Percentiles rank a stretch among this genome's conserved stretches.
Evolutionary conservation across 495 filamentous ascomycete species (phyloP).

Genomic region (Copromyces sp.): DNA sequence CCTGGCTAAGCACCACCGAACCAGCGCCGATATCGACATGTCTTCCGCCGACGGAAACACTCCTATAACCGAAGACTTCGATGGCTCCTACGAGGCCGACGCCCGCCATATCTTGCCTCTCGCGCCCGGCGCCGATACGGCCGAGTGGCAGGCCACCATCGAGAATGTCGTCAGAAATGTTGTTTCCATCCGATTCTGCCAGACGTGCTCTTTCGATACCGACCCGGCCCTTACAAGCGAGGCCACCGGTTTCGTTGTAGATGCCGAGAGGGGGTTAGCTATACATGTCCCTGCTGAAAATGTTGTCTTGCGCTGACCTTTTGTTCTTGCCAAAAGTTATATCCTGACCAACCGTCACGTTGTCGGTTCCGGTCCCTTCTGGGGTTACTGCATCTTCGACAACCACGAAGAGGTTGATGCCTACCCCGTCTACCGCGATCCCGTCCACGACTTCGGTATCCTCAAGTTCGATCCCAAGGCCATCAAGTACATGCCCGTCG

Average conservation of each 20-base stretch:
- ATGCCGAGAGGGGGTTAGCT: constrained; percentile 77
- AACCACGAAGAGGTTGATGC: constrained; percentile 98
- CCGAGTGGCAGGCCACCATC: constrained; percentile 95
- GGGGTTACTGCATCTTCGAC: constrained; percentile 95
- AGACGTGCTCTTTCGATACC: constrained; percentile 96
- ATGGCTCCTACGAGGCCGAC: constrained; percentile 27
- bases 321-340: constrained; percentile 27
- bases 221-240: constrained; percentile 88
- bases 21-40: constrained; percentile 30
- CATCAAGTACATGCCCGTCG: constrained; percentile 92
- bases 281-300: neutral
- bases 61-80: constrained; percentile 27
- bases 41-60: constrained; percentile 39
- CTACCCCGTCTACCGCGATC: constrained; percentile 95
- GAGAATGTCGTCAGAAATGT: constrained; percentile 86
- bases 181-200: constrained; percentile 96
- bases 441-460: constrained; percentile 97
- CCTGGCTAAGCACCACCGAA: constrained; percentile 40
- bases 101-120: constrained; percentile 30
- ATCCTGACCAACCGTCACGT: constrained; percentile 90
- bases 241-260: constrained; percentile 95
- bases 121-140: constrained; percentile 60
- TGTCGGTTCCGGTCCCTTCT: constrained; percentile 93
- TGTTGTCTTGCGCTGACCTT: constrained; percentile 28
- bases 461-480: constrained; percentile 89